These are phyloP conservation scores for Solanum medicagineum DNA, from an alignment of 257 asterid genomes.

Conservation along the genomic window DNA sequence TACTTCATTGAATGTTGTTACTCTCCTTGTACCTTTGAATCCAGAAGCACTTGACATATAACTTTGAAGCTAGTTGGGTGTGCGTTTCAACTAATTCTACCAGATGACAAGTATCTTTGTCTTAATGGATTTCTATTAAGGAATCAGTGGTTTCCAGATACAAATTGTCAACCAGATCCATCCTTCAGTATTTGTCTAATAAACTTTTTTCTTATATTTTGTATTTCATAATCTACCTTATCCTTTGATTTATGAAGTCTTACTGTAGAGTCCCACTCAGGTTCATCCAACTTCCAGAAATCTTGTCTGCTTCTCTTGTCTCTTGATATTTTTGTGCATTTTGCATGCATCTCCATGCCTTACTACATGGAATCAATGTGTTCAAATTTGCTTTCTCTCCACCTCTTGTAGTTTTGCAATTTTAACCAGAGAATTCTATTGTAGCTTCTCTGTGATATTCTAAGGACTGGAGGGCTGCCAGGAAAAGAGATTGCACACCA, in stretches of 20 bases:
- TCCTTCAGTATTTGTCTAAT: neutral
- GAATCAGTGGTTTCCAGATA: neutral
- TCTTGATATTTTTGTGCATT: neutral
- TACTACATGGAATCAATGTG: neutral
- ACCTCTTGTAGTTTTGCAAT: neutral
- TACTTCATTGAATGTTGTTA: neutral
- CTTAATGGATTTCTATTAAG: neutral
- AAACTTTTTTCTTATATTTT: neutral
- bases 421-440: constrained; percentile 5
- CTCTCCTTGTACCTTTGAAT: neutral
- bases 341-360: neutral
- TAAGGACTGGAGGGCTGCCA: constrained; percentile 93
- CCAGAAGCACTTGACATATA: neutral
- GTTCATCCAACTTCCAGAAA: neutral
- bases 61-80: neutral
- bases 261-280: neutral
- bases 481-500: constrained; percentile 69
- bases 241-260: neutral
- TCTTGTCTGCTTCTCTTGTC: neutral
- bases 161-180: neutral
- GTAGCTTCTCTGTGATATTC: constrained; percentile 86
- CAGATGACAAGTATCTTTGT: neutral
- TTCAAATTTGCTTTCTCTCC: neutral
- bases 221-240: neutral
- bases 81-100: neutral